Evolutionary conservation across 2,329 filamentous ascomycete species (phyloP), one percentile per base, ranked within the genome.

Genomic region (Zymoseptoria tritici): DNA sequence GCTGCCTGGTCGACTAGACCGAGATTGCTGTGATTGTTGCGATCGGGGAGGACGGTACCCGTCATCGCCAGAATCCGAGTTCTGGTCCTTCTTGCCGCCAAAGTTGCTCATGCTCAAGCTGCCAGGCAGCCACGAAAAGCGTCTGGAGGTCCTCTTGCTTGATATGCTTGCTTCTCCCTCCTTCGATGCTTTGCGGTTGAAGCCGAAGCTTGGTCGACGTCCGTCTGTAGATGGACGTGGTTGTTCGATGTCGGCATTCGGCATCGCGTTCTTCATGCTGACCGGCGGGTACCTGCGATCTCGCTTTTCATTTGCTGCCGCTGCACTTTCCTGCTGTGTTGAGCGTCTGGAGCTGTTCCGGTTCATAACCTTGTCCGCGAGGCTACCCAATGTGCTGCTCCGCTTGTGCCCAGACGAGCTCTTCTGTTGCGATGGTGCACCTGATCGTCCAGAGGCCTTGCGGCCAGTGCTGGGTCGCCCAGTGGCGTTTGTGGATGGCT

Each of bases 361-460:
- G 50, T 91, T 90, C 74, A 96, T 89, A 42, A 96, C 79, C 75
- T 89, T 94, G 68, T 90, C 90, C 57, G 90, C 86, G 60, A 97
- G 84, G 59, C 73, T 76, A 36, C 74, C 70, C 54, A 81, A 73
- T 16, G 80, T 83, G 68, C 79, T 82, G 16, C 80, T 75, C 84
- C 91, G 71, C 85, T 91, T 78, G 90, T 90, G 64, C 42, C 78
- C 74, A 57, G 77, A 84, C 87, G 24, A 87, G 90, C 71, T 60
- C 85, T 79, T 73, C 85, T 86, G 76, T 90, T 89, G 36, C 75
- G 77, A 72, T 24, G 67, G 82, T 80, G 72, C 80, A 77, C 62
- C 67, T 72, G 76, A 77, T 2, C 60, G 54, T 26, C 56, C 60
- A 67, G 87, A 70, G 50, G 78, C 74, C 36, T 81, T 77, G 36